Conservation (phyloP, 164 flowering plant genomes). For the Echeveria elegans region DNA sequence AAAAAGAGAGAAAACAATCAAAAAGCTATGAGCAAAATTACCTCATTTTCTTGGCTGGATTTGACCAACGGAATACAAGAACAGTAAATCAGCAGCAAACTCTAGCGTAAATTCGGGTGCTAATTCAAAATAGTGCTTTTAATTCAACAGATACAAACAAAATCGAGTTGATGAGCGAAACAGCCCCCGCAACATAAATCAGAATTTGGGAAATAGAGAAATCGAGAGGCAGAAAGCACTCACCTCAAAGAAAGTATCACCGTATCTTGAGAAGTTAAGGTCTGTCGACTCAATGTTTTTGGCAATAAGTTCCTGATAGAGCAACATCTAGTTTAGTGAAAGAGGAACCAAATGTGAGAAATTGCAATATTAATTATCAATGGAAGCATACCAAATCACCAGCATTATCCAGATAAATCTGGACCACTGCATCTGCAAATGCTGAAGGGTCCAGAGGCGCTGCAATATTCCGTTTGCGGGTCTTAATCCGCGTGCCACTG, state of each 20-base stretch:
- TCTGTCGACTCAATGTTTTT: slow-evolving; percentile 80
- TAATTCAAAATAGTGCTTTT: too few species aligned
- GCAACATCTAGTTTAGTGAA: not conserved
- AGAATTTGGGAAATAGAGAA: not conserved
- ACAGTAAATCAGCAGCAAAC: too few species aligned
- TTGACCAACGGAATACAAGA: too few species aligned
- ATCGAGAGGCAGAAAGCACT: slow-evolving; percentile 13
- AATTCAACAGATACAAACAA: too few species aligned
- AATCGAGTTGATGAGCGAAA: too few species aligned
- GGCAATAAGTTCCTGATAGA: slow-evolving; percentile 79
- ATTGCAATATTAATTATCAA: slow-evolving; percentile 1
- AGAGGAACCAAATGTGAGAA: not conserved
- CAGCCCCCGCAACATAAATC: too few species aligned
- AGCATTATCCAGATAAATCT: slow-evolving; percentile 98
- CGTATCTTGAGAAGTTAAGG: slow-evolving; percentile 94
- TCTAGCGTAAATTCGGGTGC: too few species aligned
- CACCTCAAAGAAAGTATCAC: slow-evolving; percentile 96
- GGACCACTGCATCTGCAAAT: slow-evolving; percentile 99
- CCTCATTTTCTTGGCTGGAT: too few species aligned
- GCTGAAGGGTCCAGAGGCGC: slow-evolving; percentile 99
- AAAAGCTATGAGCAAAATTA: too few species aligned
- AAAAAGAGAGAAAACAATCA: too few species aligned
- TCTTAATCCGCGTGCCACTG: slow-evolving; percentile 99
- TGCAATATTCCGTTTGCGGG: slow-evolving; percentile 99
- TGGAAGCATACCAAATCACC: slow-evolving; percentile 73